Conservation (phyloP, 1,139 yeast species). For the Sporopachydermia cereana region DNA sequence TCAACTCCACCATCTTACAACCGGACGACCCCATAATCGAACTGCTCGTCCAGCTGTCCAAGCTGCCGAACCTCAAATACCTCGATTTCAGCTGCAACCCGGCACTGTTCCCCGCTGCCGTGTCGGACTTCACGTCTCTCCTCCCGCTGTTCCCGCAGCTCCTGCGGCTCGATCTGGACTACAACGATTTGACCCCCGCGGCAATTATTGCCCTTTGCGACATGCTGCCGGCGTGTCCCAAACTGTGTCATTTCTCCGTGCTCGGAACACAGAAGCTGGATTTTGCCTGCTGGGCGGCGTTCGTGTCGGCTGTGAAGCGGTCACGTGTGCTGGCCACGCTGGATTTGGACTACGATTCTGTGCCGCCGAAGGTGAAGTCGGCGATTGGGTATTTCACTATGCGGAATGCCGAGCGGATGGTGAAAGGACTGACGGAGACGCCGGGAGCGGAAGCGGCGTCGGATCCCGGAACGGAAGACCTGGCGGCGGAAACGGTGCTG, state of each 20-base stretch:
- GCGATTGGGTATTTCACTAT: constrained; percentile 55
- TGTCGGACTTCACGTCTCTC: constrained; percentile 27
- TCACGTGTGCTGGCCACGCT: constrained; percentile 47
- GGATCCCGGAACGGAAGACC: not conserved
- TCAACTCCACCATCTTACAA: constrained; percentile 53
- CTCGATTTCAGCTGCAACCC: constrained; percentile 60
- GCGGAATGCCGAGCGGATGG: constrained; percentile 51
- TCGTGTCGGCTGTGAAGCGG: constrained; percentile 45
- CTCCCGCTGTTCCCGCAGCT: constrained; percentile 49
- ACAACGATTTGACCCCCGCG: constrained; percentile 37
- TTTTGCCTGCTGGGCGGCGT: constrained; percentile 38
- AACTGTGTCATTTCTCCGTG: constrained; percentile 46
- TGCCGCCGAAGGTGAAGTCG: constrained; percentile 41
- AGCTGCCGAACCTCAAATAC: constrained; percentile 45
- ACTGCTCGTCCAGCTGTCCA: constrained; percentile 22
- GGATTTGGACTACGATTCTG: constrained; percentile 47
- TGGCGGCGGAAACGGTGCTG: not conserved
- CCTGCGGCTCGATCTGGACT: constrained; percentile 49
- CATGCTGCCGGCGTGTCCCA: constrained; percentile 47
- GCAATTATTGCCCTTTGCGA: constrained; percentile 47
- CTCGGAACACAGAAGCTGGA: constrained; percentile 44
- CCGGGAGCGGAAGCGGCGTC: not conserved
- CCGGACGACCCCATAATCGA: constrained; percentile 43
- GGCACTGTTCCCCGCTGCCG: constrained; percentile 35
- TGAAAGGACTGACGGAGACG: constrained; percentile 14